Base-by-base conservation (phyloP, 352 stramenopile genomes). In the Globisporangium recalcitrans region DNA sequence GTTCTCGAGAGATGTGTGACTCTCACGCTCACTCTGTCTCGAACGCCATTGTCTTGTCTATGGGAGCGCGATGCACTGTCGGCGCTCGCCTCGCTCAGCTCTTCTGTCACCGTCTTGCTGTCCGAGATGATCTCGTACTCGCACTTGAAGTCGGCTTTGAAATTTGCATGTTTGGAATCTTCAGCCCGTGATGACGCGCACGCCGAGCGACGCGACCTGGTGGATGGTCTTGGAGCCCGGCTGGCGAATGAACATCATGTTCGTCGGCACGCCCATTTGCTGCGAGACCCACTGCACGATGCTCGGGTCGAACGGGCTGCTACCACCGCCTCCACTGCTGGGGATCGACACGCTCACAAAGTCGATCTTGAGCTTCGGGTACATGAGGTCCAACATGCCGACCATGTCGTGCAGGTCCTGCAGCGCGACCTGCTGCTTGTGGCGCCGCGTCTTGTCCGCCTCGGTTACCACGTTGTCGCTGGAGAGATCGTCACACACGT, bases 201-300 rank as follows among this genome's bases (percentile, higher is more conserved):
- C 84, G 29, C 90, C 90, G 27, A 93, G 73, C 51, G 84, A 73
- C 26, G 85, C 80, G 29, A 98, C 80, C 60, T 95, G 89, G 70
- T 97, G 90, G 68, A 95, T 95, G 67, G 91, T 87, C 58, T 91
- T 82, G 53, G 82, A 80, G 66, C 96, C 75, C 14, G 91, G 89
- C 71, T 96, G 93, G 32, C 82, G 78, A 58, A 98, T 96, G 63
- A 98, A 98, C 87, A 98, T 97, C 84, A 95, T 96, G 58, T 97
- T 98, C 34, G 81, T 78, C 4, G 78, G 81, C 21, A 98, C 80
- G 16, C 68, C 54, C 26, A 97, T 67, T 47, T 93, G 73, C 36
- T 83, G 63, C 0, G 79, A 75, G 48, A 97, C 56, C 85, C 88
- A 97, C 59, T 96, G 81, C 16, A 98, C 85, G n/a, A 91, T 68